Conservation (phyloP, 1,284 basidiomycete genomes). For the Cerioporus squamosus region DNA sequence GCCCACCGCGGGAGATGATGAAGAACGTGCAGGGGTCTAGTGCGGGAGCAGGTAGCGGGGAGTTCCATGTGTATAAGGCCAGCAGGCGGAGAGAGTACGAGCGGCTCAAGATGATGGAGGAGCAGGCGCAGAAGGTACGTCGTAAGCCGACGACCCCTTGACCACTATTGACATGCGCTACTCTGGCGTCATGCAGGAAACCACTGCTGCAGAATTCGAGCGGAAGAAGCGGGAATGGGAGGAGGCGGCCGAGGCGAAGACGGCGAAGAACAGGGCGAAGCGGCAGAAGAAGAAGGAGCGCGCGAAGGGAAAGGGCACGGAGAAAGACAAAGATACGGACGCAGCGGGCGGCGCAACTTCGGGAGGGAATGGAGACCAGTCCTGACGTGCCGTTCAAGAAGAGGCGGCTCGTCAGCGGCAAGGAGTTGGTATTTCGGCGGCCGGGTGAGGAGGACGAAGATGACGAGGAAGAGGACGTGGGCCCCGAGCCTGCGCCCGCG, state of each 20-base stretch:
- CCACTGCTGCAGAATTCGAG: constrained; percentile 67
- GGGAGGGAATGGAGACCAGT: constrained; percentile 27
- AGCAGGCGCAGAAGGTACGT: constrained; percentile 75
- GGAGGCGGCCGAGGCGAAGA: constrained; percentile 79
- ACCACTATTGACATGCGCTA: not conserved
- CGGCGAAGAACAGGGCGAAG: constrained; percentile 90
- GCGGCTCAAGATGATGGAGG: constrained; percentile 89
- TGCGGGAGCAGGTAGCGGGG: constrained; percentile 92
- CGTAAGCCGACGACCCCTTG: not conserved
- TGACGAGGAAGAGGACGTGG: constrained; percentile 39
- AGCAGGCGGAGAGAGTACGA: constrained; percentile 94
- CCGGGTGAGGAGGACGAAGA: constrained; percentile 56
- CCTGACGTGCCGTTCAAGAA: constrained; percentile 49
- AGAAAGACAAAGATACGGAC: constrained; percentile 26
- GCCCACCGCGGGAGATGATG: constrained; percentile 92
- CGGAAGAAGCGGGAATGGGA: constrained; percentile 67
- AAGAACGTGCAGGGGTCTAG: constrained; percentile 97
- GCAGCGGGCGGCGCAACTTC: constrained; percentile 19
- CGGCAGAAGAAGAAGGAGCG: constrained; percentile 88
- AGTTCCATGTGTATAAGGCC: constrained; percentile 99
- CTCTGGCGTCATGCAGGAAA: constrained; percentile 52
- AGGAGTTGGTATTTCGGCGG: constrained; percentile 58
- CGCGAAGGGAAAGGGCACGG: constrained; percentile 43
- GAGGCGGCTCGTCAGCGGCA: constrained; percentile 58
- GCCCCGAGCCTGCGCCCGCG: constrained; percentile 24